phyloP scores from a whole-genome alignment of 2,329 filamentous ascomycete species.

The Microthyrium microscopicum region DNA sequence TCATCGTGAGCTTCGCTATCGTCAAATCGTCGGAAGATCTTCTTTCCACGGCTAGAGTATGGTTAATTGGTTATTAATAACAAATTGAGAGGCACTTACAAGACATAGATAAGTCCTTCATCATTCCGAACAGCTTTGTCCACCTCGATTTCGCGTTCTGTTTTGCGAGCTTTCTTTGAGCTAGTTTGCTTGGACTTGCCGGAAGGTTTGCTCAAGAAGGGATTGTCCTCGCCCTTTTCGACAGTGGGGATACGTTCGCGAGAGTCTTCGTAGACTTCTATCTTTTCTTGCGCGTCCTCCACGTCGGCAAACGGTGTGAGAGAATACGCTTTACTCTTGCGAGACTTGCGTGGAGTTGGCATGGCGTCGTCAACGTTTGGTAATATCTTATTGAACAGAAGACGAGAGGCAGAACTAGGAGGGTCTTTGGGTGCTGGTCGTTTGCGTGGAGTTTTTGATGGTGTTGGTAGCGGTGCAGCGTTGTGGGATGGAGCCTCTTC shows the following conservation, averaged over 20 bases:
- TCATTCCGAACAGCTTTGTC: slow-evolving; percentile 47
- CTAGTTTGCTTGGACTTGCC: slow-evolving; percentile 32
- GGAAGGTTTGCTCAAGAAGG: slow-evolving; percentile 45
- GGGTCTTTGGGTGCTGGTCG: slow-evolving; percentile 26
- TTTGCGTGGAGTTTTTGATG: slow-evolving; percentile 61
- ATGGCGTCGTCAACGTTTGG: slow-evolving; percentile 40
- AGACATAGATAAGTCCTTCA: slow-evolving; percentile 60
- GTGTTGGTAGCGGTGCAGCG: slow-evolving; percentile 53
- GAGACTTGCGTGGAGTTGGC: slow-evolving; percentile 41
- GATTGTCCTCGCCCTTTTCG: slow-evolving; percentile 43
- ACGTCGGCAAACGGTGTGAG: slow-evolving; percentile 23
- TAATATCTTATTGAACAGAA: slow-evolving; percentile 45
- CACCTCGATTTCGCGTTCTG: slow-evolving; percentile 42
- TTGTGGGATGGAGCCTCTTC: not conserved
- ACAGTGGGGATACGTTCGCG: slow-evolving; percentile 56
- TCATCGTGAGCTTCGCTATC: slow-evolving; percentile 21
- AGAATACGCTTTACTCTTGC: slow-evolving; percentile 38
- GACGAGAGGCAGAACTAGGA: slow-evolving; percentile 32
- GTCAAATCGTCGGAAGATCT: slow-evolving; percentile 54
- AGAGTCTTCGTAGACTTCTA: slow-evolving; percentile 62
- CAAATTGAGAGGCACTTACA: slow-evolving; percentile 41
- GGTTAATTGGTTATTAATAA: not conserved
- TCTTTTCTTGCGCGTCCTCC: slow-evolving; percentile 23
- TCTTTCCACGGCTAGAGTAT: slow-evolving; percentile 53
- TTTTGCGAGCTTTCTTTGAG: slow-evolving; percentile 33